Conservation (phyloP, 2,329 filamentous ascomycete species). For the Fusarium verticillioides region DNA sequence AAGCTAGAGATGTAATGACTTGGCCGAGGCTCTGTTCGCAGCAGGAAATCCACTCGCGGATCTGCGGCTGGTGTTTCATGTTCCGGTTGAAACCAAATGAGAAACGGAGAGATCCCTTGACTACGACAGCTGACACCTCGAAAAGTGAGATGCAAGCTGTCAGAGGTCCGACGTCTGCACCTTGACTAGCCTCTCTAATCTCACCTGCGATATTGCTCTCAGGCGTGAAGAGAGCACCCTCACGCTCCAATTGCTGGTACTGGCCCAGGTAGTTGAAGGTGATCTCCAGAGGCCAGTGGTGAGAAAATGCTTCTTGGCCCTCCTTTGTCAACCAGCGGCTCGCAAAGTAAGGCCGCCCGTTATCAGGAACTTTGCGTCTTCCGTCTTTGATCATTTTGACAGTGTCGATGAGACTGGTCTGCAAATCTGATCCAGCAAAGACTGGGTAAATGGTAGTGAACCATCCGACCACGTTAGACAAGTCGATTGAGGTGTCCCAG, state of each 20-base stretch:
- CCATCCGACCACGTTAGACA: slow-evolving; percentile 52
- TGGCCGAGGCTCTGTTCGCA: slow-evolving; percentile 16
- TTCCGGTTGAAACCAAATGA: slow-evolving; percentile 57
- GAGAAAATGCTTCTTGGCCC: slow-evolving; percentile 9
- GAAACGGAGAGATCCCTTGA: slow-evolving; percentile 56
- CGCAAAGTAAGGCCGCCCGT: slow-evolving; percentile 35
- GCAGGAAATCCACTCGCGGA: slow-evolving; percentile 41
- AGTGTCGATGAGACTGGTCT: slow-evolving; percentile 18
- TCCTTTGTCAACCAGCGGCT: slow-evolving; percentile 30
- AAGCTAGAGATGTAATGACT: neutral
- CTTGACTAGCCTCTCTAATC: slow-evolving; percentile 19
- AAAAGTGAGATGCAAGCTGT: slow-evolving; percentile 56
- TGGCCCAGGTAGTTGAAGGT: slow-evolving; percentile 45
- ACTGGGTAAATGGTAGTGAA: slow-evolving; percentile 52
- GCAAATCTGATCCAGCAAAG: slow-evolving; percentile 7
- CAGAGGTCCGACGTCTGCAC: slow-evolving; percentile 23
- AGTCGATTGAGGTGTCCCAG: slow-evolving; percentile 44
- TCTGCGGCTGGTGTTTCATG: slow-evolving; percentile 54
- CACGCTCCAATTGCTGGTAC: slow-evolving; percentile 46
- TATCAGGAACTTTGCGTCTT: slow-evolving; percentile 24
- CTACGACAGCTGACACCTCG: slow-evolving; percentile 58
- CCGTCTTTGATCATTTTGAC: slow-evolving; percentile 35
- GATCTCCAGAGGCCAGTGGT: slow-evolving; percentile 42
- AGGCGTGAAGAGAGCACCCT: slow-evolving; percentile 40
- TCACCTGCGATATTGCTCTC: slow-evolving; percentile 29